These are phyloP conservation scores for Coniophora puteana DNA, from an alignment of 1,284 basidiomycete species.

Conservation along the genomic window DNA sequence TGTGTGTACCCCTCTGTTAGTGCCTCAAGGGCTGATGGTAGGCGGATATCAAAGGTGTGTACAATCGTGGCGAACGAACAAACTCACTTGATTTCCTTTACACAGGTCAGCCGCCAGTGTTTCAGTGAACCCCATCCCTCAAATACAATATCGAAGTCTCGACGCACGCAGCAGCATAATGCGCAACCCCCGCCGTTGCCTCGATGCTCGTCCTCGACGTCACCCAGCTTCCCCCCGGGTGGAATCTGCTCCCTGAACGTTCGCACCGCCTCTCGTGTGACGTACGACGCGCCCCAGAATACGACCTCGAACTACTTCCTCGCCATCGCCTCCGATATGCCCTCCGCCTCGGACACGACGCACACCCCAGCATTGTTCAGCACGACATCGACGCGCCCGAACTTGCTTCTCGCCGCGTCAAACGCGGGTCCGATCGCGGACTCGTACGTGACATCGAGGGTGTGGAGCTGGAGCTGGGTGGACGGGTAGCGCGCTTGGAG, in stretches of 20 bases:
- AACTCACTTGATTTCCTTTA: constrained; percentile 21
- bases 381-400: constrained; percentile 14
- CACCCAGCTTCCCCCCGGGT: constrained; percentile 21
- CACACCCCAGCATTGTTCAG: constrained; percentile 14
- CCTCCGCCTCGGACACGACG: constrained; percentile 14
- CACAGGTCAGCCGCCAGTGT: no score
- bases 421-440: constrained; percentile 8
- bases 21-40: constrained; percentile 18
- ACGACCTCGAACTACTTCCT: constrained; percentile 20
- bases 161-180: constrained; percentile 21
- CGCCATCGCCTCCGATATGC: constrained; percentile 18
- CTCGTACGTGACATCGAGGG: constrained; percentile 10
- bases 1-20: constrained; percentile 23
- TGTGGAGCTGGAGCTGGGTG: constrained; percentile 35
- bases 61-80: background rate
- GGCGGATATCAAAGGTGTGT: background rate
- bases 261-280: constrained; percentile 29
- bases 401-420: constrained; percentile 5
- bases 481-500: constrained; percentile 20
- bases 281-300: constrained; percentile 28
- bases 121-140: background rate
- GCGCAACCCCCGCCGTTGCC: constrained; percentile 16
- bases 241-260: constrained; percentile 32
- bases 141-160: background rate
- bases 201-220: constrained; percentile 22